phyloP scores from a whole-genome alignment of 805 yeast species.

The Yarrowia sp. region DNA sequence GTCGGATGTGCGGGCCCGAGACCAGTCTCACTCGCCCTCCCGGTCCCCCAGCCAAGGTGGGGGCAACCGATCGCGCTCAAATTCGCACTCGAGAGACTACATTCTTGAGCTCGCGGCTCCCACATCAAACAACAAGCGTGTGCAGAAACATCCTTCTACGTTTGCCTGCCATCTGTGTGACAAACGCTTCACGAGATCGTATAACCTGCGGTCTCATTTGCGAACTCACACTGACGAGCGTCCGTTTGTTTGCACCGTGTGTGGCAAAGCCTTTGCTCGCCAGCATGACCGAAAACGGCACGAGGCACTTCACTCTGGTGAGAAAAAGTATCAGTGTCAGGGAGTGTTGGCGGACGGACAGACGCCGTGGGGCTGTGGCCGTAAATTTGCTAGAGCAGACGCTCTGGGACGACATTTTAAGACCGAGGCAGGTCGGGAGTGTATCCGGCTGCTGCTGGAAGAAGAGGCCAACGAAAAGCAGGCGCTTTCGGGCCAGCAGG shows the following conservation, averaged over 20 bases:
- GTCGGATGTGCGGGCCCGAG: not conserved
- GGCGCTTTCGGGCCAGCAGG: not conserved
- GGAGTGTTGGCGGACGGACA: slow-evolving; percentile 56
- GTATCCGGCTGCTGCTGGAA: slow-evolving; percentile 61
- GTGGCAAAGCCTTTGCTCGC: slow-evolving; percentile 69
- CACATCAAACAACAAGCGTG: slow-evolving; percentile 49
- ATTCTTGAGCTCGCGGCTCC: slow-evolving; percentile 66
- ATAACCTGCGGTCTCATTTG: slow-evolving; percentile 85
- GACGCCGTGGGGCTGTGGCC: slow-evolving; percentile 72
- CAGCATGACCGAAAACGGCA: slow-evolving; percentile 75
- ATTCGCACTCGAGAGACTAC: slow-evolving; percentile 45
- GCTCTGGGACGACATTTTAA: slow-evolving; percentile 73
- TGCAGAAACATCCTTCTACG: slow-evolving; percentile 68
- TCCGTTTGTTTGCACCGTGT: slow-evolving; percentile 62
- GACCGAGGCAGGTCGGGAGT: slow-evolving; percentile 69
- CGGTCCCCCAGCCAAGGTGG: not conserved
- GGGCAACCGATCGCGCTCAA: slow-evolving; percentile 24
- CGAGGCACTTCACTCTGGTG: slow-evolving; percentile 70
- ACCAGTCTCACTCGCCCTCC: slow-evolving; percentile 8
- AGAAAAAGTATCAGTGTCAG: slow-evolving; percentile 63
- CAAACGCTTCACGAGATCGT: slow-evolving; percentile 85
- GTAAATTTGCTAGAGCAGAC: slow-evolving; percentile 70
- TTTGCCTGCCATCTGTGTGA: slow-evolving; percentile 80
- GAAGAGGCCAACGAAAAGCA: slow-evolving; percentile 42
- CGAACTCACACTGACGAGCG: slow-evolving; percentile 79